These are phyloP conservation scores for Cytospora paraplurivora DNA, from an alignment of 2,329 filamentous ascomycete species.

Conservation along the genomic window DNA sequence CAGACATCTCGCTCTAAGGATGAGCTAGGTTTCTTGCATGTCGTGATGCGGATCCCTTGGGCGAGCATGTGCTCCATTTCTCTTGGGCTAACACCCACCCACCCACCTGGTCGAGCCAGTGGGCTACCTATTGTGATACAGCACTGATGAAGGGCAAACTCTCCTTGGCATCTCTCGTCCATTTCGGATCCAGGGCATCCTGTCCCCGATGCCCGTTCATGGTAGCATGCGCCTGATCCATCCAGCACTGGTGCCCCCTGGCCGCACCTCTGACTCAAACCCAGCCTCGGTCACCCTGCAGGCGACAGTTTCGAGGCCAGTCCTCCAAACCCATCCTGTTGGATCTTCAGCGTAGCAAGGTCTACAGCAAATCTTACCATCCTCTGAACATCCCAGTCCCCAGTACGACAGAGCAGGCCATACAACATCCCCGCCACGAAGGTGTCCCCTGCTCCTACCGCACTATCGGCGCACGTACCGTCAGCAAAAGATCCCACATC, in stretches of 20 bases:
- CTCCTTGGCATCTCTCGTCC: conserved; percentile 3
- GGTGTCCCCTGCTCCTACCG: conserved; percentile 74
- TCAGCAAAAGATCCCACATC: conserved; percentile 12
- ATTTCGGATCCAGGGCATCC: conserved; percentile 4
- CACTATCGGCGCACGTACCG: conserved; percentile 44
- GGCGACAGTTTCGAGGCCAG: conserved; percentile 40
- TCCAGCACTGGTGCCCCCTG: conserved; percentile 16
- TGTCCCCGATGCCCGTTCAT: conserved; percentile 4
- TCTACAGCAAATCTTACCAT: conserved; percentile 61
- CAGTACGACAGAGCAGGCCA: conserved; percentile 52
- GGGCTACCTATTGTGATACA: conserved; percentile 6
- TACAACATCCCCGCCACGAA: conserved; percentile 74
- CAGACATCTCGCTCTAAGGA: conserved; percentile 16
- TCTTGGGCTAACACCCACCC: background rate
- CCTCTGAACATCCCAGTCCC: conserved; percentile 50
- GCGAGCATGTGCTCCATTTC: conserved; percentile 13
- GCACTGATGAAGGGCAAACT: conserved; percentile 7
- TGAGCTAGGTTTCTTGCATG: conserved; percentile 21
- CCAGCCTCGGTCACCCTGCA: conserved; percentile 20
- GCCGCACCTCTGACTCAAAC: conserved; percentile 21
- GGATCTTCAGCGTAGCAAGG: conserved; percentile 68
- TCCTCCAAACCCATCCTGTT: conserved; percentile 64
- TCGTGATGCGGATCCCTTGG: conserved; percentile 21
- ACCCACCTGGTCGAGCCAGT: conserved; percentile 9
- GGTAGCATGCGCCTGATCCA: conserved; percentile 31